Percentiles rank a stretch among this genome's conserved stretches.
phyloP scores from a whole-genome alignment of 495 filamentous ascomycete species.

The Aspergillus taichungensis region DNA sequence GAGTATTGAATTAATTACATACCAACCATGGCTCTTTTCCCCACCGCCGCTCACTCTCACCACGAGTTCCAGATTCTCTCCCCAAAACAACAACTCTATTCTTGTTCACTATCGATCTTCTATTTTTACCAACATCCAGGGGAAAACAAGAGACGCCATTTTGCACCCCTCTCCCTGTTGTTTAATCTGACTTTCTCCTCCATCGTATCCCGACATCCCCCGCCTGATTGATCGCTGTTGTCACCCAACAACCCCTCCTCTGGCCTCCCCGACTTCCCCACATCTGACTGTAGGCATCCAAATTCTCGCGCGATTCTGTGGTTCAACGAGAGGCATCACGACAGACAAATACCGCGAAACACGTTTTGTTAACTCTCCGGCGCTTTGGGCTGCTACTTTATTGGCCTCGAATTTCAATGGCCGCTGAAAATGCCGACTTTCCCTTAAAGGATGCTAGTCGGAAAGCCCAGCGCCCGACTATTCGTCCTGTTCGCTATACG shows the following conservation, averaged over 20 bases:
- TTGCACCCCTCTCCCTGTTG: neutral
- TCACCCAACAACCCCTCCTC: neutral
- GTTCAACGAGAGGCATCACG: neutral
- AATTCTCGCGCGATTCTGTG: neutral
- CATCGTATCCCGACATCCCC: neutral
- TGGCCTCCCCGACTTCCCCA: conserved; percentile 1
- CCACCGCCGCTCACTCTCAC: too few species aligned
- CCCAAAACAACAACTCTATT: too few species aligned
- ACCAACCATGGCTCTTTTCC: too few species aligned
- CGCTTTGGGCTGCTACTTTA: neutral
- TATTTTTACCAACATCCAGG: too few species aligned
- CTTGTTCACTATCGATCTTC: too few species aligned
- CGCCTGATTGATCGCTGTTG: too few species aligned
- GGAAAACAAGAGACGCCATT: too few species aligned
- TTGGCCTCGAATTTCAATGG: conserved; percentile 13
- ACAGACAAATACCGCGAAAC: neutral
- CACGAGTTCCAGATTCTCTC: too few species aligned
- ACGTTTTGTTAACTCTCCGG: neutral
- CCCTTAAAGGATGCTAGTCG: conserved; percentile 11
- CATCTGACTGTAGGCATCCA: conserved; percentile 4
- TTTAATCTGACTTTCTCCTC: neutral
- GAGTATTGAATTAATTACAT: too few species aligned
- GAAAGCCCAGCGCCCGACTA: conserved; percentile 4
- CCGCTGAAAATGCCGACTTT: conserved; percentile 12
- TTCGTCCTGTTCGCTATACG: conserved; percentile 27